phyloP scores from a whole-genome alignment of 176 grass and related monocot species.

The Oryza meridionalis region DNA sequence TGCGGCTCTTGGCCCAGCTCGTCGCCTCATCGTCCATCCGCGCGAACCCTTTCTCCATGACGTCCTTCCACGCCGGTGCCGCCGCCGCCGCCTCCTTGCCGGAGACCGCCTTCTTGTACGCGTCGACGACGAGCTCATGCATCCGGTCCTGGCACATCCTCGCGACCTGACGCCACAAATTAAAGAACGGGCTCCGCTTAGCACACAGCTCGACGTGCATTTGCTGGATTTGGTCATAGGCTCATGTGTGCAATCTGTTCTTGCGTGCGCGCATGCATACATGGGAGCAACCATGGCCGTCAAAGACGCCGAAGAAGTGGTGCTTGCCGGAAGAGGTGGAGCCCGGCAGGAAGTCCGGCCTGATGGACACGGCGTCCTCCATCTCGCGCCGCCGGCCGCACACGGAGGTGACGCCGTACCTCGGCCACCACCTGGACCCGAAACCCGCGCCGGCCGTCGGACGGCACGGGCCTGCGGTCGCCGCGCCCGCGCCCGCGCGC shows the following conservation, averaged over 20 bases:
- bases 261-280: background rate
- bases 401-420: conserved; percentile 58
- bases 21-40: conserved; percentile 54
- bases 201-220: background rate
- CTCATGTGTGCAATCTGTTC: background rate
- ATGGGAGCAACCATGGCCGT: conserved; percentile 64
- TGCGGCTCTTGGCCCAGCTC: conserved; percentile 5
- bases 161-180: conserved; percentile 47
- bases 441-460: background rate
- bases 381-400: conserved; percentile 57
- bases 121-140: conserved; percentile 59
- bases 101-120: conserved; percentile 40
- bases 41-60: conserved; percentile 59
- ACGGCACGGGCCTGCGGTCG: background rate
- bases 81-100: background rate
- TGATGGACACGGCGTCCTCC: conserved; percentile 62
- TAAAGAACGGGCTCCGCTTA: background rate
- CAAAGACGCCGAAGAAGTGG: conserved; percentile 69
- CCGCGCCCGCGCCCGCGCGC: background rate
- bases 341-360: conserved; percentile 49
- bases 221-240: background rate
- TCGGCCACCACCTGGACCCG: conserved; percentile 36
- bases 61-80: conserved; percentile 45
- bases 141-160: conserved; percentile 57
- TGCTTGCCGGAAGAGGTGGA: conserved; percentile 28